Evolutionary conservation across 2,329 filamentous ascomycete species (phyloP), one percentile per base, ranked within the genome.

Genomic region (Colletotrichum acutatum): DNA sequence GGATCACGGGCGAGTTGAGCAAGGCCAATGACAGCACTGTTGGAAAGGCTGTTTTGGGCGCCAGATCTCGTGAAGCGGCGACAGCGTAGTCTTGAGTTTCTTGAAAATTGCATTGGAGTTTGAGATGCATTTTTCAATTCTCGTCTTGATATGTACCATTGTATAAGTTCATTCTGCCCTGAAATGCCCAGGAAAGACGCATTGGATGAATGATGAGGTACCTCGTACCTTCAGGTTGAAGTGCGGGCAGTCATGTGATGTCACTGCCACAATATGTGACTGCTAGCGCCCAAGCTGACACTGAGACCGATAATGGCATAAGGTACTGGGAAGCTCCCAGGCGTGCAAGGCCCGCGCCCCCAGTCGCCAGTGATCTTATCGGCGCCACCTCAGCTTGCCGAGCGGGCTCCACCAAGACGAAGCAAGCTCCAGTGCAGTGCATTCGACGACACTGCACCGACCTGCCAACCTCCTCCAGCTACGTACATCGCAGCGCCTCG

Each of bases 1-100:
- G 93, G 93, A 94, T 95, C 71, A 90, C 90, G 3, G 80, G 80
- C 19, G 87, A 91, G 81, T 83, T 94, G 77, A 90, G 90, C 58
- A 89, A 89, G 83, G 78, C 83, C 68, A 91, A 94, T 79, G 88
- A 88, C 56, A 93, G 91, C 77, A 89, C 87, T 56, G 91, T 93
- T n/a, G 92, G 92, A 4, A 91, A 87, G 80, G 92, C 91, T 3
- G 85, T 91, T 52, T 78, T 91, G 64, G 89, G 89, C 16, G 87
- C 86, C 63, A 80, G 87, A 76, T 70, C 73, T 57, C 77, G 79
- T 54, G 62, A 71, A 42, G 58, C 26, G 16, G n/a, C 61, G 24
- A 9, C 68, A n/a, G 61, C 68, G 52, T 74, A 63, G 42, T 58
- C 28, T 12, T 22, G 30, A 14, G 32, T 42, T 19, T 19, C 37